Conservation (phyloP, 805 yeast species). For the Nakazawaea wickerhamii region DNA sequence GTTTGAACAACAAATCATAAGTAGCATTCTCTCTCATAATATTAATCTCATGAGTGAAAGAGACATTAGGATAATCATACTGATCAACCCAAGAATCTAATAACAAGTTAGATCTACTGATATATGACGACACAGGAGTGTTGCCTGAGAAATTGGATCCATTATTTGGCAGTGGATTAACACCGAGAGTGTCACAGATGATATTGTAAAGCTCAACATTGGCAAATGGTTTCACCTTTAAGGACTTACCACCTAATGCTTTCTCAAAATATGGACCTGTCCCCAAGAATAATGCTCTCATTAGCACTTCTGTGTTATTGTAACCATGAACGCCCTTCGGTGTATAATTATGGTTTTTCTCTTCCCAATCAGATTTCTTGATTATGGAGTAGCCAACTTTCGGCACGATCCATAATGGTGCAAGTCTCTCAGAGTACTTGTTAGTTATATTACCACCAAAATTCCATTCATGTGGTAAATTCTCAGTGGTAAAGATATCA, state of each 20-base stretch:
- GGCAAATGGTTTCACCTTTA: constrained; percentile 53
- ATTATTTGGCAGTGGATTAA: constrained; percentile 54
- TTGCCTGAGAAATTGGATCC: constrained; percentile 34
- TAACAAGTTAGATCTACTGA: constrained; percentile 25
- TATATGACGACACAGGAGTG: constrained; percentile 18
- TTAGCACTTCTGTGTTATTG: constrained; percentile 65
- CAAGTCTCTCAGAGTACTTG: constrained; percentile 54
- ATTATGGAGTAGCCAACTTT: constrained; percentile 74
- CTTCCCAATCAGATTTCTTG: constrained; percentile 51
- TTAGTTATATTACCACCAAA: constrained; percentile 40
- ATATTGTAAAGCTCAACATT: constrained; percentile 73
- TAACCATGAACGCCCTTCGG: constrained; percentile 86
- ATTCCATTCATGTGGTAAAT: constrained; percentile 47
- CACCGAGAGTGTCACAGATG: constrained; percentile 55
- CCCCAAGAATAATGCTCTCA: constrained; percentile 80
- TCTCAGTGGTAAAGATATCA: constrained; percentile 46
- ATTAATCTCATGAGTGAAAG: constrained; percentile 37
- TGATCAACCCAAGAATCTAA: constrained; percentile 43
- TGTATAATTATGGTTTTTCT: constrained; percentile 41
- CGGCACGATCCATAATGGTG: constrained; percentile 85
- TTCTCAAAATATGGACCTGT: constrained; percentile 70
- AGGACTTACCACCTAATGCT: constrained; percentile 21
- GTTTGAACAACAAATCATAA: constrained; percentile 38
- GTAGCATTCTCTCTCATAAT: constrained; percentile 42
- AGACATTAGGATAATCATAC: constrained; percentile 43